Base-by-base conservation (phyloP, 2,329 filamentous ascomycete genomes). In the Talaromyces albobiverticillius region DNA sequence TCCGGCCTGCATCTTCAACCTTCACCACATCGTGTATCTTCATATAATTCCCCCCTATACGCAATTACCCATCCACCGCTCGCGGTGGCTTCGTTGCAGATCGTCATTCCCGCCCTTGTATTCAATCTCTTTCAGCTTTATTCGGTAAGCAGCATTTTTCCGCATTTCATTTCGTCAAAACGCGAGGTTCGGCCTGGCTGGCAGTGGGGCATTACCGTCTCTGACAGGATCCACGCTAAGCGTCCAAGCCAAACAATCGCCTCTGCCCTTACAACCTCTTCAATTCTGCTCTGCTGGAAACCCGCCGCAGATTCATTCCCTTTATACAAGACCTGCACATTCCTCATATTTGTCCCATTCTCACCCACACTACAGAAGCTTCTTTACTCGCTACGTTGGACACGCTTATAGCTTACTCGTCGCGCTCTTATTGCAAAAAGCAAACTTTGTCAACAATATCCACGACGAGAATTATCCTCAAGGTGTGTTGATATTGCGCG, bases 161-260 rank as follows among this genome's bases (percentile, higher is more conserved):
- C 3, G 5, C 20, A 11, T 38, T 7, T 20, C 22, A 46, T 38
- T 46, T 51, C 31, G 13, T 22, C 23, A 25, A 34, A 47, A 55
- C 53, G 53, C 53, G 53, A 55, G 53, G 41, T 41, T 48, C 32
- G 36, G 11, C 47, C 38, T 54, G 56, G 57, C 61, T 60, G 62
- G 58, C 60, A 64, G 70, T 71, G 71, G 71, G 70, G 69, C 67
- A 46, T 34, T 54, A 54, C 46, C 47, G 34, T 45, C 63, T 60
- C 61, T 63, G 62, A 61, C 61, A 61, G 62, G 60, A 69, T 70
- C 65, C 68, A 65, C 71, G 70, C 71, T 72, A 73, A 64, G 63
- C 56, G 67, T 26, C 31, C 36, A 43, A 70, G 68, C 70, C 70
- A 72, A 72, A 72, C 68, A 72, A 29, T 69, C 65, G 58, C 63